Evolutionary conservation across 768 basidiomycete species (phyloP).

Genomic region (Suillus placidus): DNA sequence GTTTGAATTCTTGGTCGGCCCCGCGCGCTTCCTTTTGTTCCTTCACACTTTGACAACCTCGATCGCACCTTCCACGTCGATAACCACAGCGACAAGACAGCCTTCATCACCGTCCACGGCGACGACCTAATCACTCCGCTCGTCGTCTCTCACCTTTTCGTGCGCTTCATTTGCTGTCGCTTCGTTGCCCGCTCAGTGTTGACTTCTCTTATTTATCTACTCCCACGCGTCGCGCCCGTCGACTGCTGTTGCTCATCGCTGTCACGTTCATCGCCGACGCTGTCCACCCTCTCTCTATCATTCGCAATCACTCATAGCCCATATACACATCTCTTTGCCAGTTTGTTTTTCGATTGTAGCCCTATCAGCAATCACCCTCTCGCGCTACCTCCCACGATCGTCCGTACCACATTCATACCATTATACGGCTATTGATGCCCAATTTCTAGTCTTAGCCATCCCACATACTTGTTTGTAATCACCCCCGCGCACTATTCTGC

Average conservation of each 20-base stretch:
- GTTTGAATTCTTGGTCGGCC: slow-evolving; percentile 45
- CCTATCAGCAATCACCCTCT: slow-evolving; percentile 41
- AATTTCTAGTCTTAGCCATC: slow-evolving; percentile 29
- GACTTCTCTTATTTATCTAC: slow-evolving; percentile 37
- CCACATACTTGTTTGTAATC: slow-evolving; percentile 35
- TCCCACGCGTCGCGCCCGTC: slow-evolving; percentile 46
- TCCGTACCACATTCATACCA: slow-evolving; percentile 31
- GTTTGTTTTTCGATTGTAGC: slow-evolving; percentile 43
- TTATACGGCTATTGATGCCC: slow-evolving; percentile 48
- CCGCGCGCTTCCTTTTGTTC: slow-evolving; percentile 47
- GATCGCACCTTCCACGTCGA: slow-evolving; percentile 48
- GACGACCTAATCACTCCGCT: slow-evolving; percentile 23
- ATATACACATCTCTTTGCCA: slow-evolving; percentile 25
- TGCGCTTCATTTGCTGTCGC: slow-evolving; percentile 24
- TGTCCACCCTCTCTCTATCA: slow-evolving; percentile 30
- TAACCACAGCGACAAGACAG: slow-evolving; percentile 46
- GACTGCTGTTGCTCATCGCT: slow-evolving; percentile 24
- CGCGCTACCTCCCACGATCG: slow-evolving; percentile 38
- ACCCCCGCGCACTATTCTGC: slow-evolving; percentile 22
- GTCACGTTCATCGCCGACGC: slow-evolving; percentile 27
- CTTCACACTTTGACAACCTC: slow-evolving; percentile 46
- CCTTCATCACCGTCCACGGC: slow-evolving; percentile 43
- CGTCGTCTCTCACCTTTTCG: slow-evolving; percentile 25
- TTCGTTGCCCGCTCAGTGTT: slow-evolving; percentile 25
- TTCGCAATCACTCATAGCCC: slow-evolving; percentile 33